Conservation (phyloP, 2,329 filamentous ascomycete genomes). For the Penicillium palitans region DNA sequence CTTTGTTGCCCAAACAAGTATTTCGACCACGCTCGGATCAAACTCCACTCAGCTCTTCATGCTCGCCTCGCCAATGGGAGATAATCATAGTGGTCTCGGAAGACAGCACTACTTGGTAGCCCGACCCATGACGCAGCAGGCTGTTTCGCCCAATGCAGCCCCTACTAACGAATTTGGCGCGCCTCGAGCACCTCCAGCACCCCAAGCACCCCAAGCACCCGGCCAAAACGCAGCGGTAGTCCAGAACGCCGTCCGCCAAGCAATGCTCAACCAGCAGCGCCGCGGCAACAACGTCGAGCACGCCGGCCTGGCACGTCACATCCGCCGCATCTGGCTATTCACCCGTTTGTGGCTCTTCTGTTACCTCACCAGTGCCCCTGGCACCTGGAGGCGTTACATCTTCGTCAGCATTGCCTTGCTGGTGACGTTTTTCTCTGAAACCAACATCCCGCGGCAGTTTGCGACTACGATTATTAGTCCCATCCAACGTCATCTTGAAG, state of each 20-base stretch:
- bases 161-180: constrained; percentile 9
- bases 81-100: not conserved
- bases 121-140: not conserved
- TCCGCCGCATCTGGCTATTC: constrained; percentile 57
- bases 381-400: constrained; percentile 46
- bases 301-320: constrained; percentile 42
- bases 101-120: not conserved
- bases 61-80: not conserved
- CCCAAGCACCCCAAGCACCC: not conserved
- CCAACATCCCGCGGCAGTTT: constrained; percentile 39
- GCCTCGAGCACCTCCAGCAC: constrained; percentile 2
- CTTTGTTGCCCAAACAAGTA: not conserved
- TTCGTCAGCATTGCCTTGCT: constrained; percentile 42
- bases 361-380: constrained; percentile 57
- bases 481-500: constrained; percentile 48
- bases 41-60: not conserved
- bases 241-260: constrained; percentile 37
- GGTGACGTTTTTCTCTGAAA: constrained; percentile 44
- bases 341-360: constrained; percentile 59
- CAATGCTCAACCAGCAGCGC: constrained; percentile 31
- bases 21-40: not conserved
- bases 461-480: constrained; percentile 38
- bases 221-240: constrained; percentile 25
- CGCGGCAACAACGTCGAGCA: constrained; percentile 26
- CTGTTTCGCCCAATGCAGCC: not conserved